These are phyloP conservation scores for Chaetomiaceae sp. DNA, from an alignment of 2,329 filamentous ascomycete genomes.

Conservation along the genomic window DNA sequence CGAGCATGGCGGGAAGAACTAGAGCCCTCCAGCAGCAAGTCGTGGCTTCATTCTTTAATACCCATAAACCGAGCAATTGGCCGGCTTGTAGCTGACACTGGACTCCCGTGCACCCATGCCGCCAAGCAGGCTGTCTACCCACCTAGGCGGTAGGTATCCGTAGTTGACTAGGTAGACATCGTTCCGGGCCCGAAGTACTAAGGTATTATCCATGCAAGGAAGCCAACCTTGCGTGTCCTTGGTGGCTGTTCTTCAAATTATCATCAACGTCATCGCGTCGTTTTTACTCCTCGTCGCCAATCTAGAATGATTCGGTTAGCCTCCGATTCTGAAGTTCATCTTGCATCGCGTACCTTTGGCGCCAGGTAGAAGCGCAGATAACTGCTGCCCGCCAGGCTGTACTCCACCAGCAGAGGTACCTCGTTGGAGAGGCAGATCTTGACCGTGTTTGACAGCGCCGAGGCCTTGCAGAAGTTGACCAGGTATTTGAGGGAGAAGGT, in stretches of 20 bases:
- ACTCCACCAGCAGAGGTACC: conserved; percentile 93
- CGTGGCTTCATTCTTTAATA: too few relatives aligned
- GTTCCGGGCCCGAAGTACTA: neutral
- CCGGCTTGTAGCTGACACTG: too few relatives aligned
- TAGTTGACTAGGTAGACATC: too few relatives aligned
- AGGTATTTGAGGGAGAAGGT: conserved; percentile 99
- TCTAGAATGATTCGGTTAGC: conserved; percentile 26
- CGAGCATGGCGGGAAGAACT: neutral
- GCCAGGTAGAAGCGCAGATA: conserved; percentile 96
- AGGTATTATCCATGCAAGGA: conserved; percentile 15
- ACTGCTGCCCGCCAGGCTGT: conserved; percentile 71
- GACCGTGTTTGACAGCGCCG: conserved; percentile 72
- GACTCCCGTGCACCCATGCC: too few relatives aligned
- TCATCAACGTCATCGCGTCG: neutral
- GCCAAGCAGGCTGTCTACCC: too few relatives aligned
- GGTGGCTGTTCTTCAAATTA: conserved; percentile 7
- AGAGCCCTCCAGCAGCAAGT: too few relatives aligned
- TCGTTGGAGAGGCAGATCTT: conserved; percentile 94
- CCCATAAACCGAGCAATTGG: too few relatives aligned
- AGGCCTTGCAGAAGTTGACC: conserved; percentile 99
- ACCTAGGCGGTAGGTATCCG: too few relatives aligned
- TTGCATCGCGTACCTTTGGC: conserved; percentile 67
- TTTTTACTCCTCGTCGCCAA: conserved; percentile 35
- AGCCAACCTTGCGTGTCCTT: conserved; percentile 10
- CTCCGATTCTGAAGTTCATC: neutral